These are phyloP conservation scores for Boletus semigastroideus DNA, from an alignment of 1,284 basidiomycete genomes.

Conservation along the genomic window DNA sequence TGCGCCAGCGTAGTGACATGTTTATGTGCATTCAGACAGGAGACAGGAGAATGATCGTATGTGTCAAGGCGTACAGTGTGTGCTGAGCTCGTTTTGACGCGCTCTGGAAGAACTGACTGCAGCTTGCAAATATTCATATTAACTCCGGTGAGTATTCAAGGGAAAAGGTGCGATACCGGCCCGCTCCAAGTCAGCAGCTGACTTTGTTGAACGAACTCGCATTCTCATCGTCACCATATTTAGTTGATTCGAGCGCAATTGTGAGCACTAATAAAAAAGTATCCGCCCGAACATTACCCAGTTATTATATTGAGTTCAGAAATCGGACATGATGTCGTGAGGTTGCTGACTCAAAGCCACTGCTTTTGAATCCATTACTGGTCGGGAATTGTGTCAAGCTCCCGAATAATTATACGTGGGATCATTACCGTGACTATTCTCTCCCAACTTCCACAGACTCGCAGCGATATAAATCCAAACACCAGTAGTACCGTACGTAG, in stretches of 20 bases:
- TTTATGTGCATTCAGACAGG: neutral
- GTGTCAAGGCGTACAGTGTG: too few relatives aligned
- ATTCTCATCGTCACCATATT: neutral
- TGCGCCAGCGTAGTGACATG: neutral
- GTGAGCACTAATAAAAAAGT: neutral
- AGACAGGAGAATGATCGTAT: neutral
- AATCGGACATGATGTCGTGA: neutral
- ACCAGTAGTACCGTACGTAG: neutral
- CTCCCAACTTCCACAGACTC: neutral
- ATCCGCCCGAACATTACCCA: neutral
- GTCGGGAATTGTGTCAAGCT: too few relatives aligned
- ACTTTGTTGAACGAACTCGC: neutral
- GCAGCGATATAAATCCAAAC: neutral
- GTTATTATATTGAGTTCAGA: neutral
- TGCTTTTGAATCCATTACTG: too few relatives aligned
- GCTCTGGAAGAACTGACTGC: too few relatives aligned
- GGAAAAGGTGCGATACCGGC: too few relatives aligned
- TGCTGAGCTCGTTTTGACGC: too few relatives aligned
- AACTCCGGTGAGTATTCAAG: too few relatives aligned
- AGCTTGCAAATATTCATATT: too few relatives aligned
- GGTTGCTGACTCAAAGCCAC: too few relatives aligned
- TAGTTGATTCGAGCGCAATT: neutral
- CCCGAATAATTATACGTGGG: neutral
- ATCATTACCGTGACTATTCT: too few relatives aligned
- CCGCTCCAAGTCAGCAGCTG: neutral